Percentiles rank a stretch among this genome's conserved stretches.
phyloP scores from a whole-genome alignment of 1,284 basidiomycete species.

The Ganoderma boninense region DNA sequence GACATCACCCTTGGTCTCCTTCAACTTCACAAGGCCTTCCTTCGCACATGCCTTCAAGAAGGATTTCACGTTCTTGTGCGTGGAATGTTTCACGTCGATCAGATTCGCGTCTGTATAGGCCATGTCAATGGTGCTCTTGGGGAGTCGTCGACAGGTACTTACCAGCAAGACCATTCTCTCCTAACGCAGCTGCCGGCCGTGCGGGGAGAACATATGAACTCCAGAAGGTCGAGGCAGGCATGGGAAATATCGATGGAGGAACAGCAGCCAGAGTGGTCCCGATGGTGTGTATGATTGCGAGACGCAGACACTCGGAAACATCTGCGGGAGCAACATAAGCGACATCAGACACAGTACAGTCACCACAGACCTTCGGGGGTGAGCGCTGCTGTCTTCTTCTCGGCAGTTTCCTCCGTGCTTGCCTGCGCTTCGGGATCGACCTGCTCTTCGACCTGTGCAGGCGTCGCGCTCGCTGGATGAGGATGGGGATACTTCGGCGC shows the following conservation, averaged over 20 bases:
- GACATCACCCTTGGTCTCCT: conserved; percentile 71
- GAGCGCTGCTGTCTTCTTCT: conserved; percentile 1
- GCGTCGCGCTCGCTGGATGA: neutral
- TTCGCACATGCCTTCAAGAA: conserved; percentile 84
- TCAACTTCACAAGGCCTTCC: conserved; percentile 74
- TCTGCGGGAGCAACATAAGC: conserved; percentile 46
- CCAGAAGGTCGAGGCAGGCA: conserved; percentile 81
- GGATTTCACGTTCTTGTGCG: conserved; percentile 80
- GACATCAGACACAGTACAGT: too few relatives aligned
- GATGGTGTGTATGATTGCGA: conserved; percentile 77
- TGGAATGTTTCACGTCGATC: conserved; percentile 71
- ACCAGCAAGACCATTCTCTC: conserved; percentile 43
- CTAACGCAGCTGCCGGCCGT: conserved; percentile 64
- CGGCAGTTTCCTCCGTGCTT: neutral
- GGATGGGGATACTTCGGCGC: neutral
- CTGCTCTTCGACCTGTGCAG: neutral
- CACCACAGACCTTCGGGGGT: conserved; percentile 31
- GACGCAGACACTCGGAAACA: conserved; percentile 71
- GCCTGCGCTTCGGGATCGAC: neutral
- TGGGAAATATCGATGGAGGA: conserved; percentile 69
- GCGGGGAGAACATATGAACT: conserved; percentile 80
- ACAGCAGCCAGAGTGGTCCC: conserved; percentile 55
- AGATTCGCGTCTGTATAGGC: conserved; percentile 46
- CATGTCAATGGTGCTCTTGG: neutral
- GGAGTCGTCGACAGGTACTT: neutral